Percentiles rank a stretch among this genome's conserved stretches.
phyloP scores from a whole-genome alignment of 108 stramenopile species.

The Asterionellopsis glacialis region DNA sequence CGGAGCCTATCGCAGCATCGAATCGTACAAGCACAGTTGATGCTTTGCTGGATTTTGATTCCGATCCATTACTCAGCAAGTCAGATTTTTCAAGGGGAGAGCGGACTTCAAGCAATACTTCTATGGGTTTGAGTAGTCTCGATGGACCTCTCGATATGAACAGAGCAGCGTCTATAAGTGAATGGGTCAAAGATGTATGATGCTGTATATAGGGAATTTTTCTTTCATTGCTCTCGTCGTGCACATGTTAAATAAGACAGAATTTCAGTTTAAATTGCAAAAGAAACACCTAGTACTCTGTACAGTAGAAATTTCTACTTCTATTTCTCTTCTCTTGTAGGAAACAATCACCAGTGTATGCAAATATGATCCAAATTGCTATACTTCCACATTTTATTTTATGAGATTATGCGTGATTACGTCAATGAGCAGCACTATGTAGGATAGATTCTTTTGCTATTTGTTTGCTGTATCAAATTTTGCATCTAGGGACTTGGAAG shows the following conservation, averaged over 20 bases:
- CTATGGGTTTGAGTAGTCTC: too few species aligned
- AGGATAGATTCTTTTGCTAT: too few species aligned
- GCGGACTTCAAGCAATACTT: not conserved
- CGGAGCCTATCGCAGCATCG: slow-evolving; percentile 13
- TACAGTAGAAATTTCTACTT: too few species aligned
- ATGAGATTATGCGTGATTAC: too few species aligned
- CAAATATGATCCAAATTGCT: too few species aligned
- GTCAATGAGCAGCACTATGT: too few species aligned
- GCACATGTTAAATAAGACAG: not conserved
- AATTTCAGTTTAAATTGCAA: too few species aligned
- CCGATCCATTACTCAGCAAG: slow-evolving; percentile 7
- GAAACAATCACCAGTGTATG: too few species aligned
- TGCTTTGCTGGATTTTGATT: slow-evolving; percentile 44
- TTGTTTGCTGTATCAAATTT: slow-evolving; percentile 7
- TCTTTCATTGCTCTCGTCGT: not conserved
- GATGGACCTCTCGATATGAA: not conserved
- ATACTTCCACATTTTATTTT: too few species aligned
- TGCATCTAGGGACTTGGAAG: slow-evolving; percentile 26
- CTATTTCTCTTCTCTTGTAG: too few species aligned
- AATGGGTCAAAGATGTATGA: slow-evolving; percentile 4
- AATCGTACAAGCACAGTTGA: slow-evolving; percentile 38
- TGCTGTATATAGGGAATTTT: not conserved
- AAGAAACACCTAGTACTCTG: too few species aligned
- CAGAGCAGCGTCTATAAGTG: not conserved
- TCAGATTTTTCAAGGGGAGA: not conserved